These are phyloP conservation scores for Backusella liffmaniae DNA, from an alignment of 192 early-diverging fungal species.

Conservation along the genomic window DNA sequence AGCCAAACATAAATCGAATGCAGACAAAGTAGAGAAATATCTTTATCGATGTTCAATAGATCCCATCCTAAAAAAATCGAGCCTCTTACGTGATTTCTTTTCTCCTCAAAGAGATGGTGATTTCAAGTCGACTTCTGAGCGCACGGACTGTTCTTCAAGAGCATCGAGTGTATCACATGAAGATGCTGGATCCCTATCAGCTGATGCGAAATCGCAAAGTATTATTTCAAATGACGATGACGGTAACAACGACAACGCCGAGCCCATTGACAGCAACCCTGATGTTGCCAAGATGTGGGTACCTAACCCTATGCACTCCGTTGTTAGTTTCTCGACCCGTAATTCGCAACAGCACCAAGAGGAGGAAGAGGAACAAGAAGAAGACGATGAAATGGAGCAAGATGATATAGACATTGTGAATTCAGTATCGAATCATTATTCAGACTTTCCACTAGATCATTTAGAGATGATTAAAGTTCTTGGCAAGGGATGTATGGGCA, in stretches of 20 bases:
- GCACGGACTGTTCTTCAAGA: neutral
- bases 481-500: slow-evolving; percentile 58
- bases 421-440: slow-evolving; percentile 15
- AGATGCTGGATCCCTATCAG: neutral
- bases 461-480: slow-evolving; percentile 52
- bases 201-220: neutral
- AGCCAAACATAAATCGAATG: slow-evolving; percentile 21
- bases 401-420: slow-evolving; percentile 17
- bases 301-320: neutral
- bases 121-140: neutral
- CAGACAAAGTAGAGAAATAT: slow-evolving; percentile 48
- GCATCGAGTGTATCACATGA: slow-evolving; percentile 3
- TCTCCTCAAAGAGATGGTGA: slow-evolving; percentile 47
- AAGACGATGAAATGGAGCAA: neutral
- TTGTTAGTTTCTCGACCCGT: slow-evolving; percentile 1
- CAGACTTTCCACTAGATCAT: slow-evolving; percentile 40
- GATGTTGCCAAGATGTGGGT: slow-evolving; percentile 3
- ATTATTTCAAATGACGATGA: neutral
- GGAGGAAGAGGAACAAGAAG: neutral
- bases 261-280: neutral
- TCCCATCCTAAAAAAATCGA: slow-evolving; percentile 33
- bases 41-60: slow-evolving; percentile 40
- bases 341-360: neutral
- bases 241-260: neutral
- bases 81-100: slow-evolving; percentile 45